Conservation (phyloP, 2,329 filamentous ascomycete genomes). For the Aureobasidium musti region DNA sequence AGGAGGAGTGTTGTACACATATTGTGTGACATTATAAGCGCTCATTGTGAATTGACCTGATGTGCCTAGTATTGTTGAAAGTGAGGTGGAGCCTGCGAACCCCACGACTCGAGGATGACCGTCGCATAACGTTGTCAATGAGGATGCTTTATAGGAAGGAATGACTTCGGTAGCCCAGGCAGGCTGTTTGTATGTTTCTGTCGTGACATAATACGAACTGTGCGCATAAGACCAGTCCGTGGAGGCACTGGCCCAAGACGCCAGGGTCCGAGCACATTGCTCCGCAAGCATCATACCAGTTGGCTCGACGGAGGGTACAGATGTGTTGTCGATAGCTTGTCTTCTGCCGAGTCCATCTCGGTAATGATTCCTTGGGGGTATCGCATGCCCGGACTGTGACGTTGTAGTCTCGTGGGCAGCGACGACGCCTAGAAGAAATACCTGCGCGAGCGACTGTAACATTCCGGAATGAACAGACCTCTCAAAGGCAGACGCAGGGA, state of each 20-base stretch:
- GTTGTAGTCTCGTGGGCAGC: neutral
- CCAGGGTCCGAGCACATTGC: neutral
- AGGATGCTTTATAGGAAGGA: neutral
- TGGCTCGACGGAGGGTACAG: neutral
- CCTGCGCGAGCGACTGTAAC: neutral
- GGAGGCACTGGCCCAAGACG: neutral
- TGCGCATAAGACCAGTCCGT: neutral
- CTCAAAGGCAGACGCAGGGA: neutral
- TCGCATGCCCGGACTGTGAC: neutral
- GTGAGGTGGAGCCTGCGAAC: neutral
- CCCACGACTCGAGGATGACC: slow-evolving; percentile 12
- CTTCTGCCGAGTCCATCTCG: neutral
- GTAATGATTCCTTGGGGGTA: neutral
- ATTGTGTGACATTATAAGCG: neutral
- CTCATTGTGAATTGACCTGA: neutral
- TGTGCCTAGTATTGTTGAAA: neutral
- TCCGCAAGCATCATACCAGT: neutral
- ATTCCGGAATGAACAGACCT: no score
- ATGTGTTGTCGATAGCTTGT: neutral
- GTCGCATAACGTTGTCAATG: slow-evolving; percentile 1
- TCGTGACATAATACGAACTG: neutral
- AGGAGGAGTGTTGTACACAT: neutral
- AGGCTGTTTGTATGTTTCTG: neutral
- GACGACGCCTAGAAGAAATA: neutral
- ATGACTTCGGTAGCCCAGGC: neutral